These are phyloP conservation scores for Sugiyamaella valdiviana DNA, from an alignment of 805 yeast genomes.

Conservation along the genomic window DNA sequence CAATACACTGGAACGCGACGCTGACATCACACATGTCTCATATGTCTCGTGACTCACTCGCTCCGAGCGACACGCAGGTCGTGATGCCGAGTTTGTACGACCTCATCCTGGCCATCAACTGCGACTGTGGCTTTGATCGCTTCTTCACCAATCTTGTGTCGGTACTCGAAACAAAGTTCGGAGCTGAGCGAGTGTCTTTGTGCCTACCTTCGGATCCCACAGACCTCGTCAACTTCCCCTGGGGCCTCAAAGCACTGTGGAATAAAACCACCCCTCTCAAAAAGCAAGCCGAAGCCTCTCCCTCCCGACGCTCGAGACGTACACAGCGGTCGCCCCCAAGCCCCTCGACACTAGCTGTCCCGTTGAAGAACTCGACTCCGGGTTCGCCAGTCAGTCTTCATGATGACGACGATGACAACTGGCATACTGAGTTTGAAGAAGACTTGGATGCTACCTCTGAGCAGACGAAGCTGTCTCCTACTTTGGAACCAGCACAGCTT, in stretches of 20 bases:
- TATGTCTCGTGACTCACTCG: not conserved
- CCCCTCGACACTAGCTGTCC: not conserved
- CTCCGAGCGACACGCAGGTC: not conserved
- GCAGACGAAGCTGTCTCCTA: not conserved
- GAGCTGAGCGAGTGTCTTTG: conserved; percentile 27
- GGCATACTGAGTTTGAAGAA: conserved; percentile 12
- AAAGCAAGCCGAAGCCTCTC: conserved; percentile 1
- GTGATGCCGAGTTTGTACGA: conserved; percentile 14
- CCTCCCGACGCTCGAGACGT: not conserved
- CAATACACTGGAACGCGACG: not conserved
- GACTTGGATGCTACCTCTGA: not conserved
- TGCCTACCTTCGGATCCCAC: conserved; percentile 29
- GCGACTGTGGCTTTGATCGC: conserved; percentile 23
- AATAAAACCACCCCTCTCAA: conserved; percentile 10
- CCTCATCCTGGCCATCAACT: conserved; percentile 17
- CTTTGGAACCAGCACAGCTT: too few relatives aligned
- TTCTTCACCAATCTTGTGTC: conserved; percentile 25
- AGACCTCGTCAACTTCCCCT: conserved; percentile 29
- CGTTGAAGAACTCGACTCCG: not conserved
- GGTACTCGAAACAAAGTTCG: conserved; percentile 23
- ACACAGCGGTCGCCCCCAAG: conserved; percentile 2
- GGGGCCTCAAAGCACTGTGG: conserved; percentile 32
- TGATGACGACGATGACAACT: conserved; percentile 4
- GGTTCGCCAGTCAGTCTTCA: not conserved
- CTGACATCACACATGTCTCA: not conserved